Conservation (phyloP, 2,329 filamentous ascomycete species). For the Dactylellina drechsleri region DNA sequence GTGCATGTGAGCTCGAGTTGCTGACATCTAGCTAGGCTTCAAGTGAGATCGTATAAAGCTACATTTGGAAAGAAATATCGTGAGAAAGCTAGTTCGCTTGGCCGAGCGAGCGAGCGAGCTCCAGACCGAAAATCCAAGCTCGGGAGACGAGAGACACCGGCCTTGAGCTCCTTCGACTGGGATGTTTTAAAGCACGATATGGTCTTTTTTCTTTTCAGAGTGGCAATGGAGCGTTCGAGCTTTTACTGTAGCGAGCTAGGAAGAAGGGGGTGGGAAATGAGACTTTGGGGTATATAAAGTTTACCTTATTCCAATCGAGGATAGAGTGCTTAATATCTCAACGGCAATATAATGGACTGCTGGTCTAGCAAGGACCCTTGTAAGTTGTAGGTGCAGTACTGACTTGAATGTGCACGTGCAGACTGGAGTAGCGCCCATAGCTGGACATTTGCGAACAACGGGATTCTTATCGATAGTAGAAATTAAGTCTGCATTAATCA, state of each 20-base stretch:
- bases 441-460: no score
- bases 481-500: no score
- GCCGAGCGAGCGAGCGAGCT: conserved; percentile 25
- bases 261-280: conserved; percentile 9
- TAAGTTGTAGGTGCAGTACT: not conserved
- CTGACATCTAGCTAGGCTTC: not conserved
- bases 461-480: conserved; percentile 8
- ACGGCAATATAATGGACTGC: not conserved
- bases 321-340: not conserved
- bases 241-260: not conserved
- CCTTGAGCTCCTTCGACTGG: conserved; percentile 39
- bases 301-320: not conserved
- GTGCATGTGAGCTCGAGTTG: conserved; percentile 15
- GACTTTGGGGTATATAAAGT: conserved; percentile 42
- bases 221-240: conserved; percentile 20
- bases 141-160: conserved; percentile 11
- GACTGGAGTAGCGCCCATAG: not conserved
- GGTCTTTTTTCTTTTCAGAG: conserved; percentile 2
- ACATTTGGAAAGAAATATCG: conserved; percentile 18
- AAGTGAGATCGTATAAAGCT: conserved; percentile 10
- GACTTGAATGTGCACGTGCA: not conserved
- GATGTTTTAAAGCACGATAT: no score
- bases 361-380: conserved; percentile 2
- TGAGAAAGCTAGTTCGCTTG: conserved; percentile 8
- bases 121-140: conserved; percentile 10